Evolutionary conservation across 805 yeast species (phyloP), one percentile per base, ranked within the genome.

Genomic region (Millerago galiae): DNA sequence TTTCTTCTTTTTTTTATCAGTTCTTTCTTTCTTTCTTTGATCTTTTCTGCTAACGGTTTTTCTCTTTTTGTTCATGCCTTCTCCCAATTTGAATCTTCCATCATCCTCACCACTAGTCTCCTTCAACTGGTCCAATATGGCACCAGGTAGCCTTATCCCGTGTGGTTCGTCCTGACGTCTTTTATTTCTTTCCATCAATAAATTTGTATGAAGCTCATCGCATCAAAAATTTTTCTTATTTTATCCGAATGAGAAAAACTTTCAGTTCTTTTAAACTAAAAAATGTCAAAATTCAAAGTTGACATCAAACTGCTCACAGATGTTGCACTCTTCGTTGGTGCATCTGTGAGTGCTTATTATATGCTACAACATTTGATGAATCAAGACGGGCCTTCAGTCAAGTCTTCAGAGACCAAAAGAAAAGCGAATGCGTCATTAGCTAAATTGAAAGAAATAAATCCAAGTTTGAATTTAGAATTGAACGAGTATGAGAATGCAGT

Each of bases 401-500:
- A 72, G 43, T 72, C 81, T 1, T 69, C 71, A 45, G 87, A 73
- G 58, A 73, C 77, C 47, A 79, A 76, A 72, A 79, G 70, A 56
- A 77, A 70, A 66, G 84, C 81, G 27, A 62, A 67, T 42, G 67
- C 74, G 11, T 74, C 81, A 8, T 60, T 82, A 42, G 75, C 79
- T 45, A 76, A 75, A 53, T 65, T 88, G 26, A 72, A 75, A 44
- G 67, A 63, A 15, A 59, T 72, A 10, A 77, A 82, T 51, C 95
- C 97, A 0, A 70, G 67, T 1, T 49, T 75, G 28, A 67, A 67
- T 30, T 58, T 81, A 9, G 72, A 69, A 8, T 68, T 86, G 34
- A 82, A 79, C 51, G 72, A 74, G 34, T 90, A 93, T 60, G 99
- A 93, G 59, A 75, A 77, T 47, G 68, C 77, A n/a, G 75, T 93